A percentile compares a stretch with the other conserved stretches of the same genome.
These are phyloP conservation scores for Mycotypha africana DNA, from an alignment of 371 early-diverging fungal species.

Conservation along the genomic window DNA sequence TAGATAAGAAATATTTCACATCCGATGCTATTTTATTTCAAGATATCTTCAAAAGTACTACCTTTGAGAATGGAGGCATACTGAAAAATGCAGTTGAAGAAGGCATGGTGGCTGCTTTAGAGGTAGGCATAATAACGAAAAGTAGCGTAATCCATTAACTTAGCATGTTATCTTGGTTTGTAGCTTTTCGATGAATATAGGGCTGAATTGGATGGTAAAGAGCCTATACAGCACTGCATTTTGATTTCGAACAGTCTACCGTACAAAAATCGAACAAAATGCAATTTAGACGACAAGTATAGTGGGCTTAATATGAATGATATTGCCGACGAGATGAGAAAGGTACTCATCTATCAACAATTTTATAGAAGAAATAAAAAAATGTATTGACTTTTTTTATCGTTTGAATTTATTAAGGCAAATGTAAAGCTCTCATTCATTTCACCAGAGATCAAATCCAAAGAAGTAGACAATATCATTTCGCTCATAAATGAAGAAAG, in stretches of 20 bases:
- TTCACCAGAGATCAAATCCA: conserved; percentile 29
- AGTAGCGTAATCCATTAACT: too few species aligned
- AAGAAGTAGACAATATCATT: conserved; percentile 29
- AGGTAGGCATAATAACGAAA: too few species aligned
- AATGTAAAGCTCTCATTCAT: conserved; percentile 46
- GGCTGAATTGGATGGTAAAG: conserved; percentile 29
- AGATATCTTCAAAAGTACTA: conserved; percentile 43
- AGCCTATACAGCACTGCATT: conserved; percentile 50
- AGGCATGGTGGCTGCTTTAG: conserved; percentile 60
- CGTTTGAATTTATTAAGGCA: conserved; percentile 8
- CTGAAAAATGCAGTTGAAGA: conserved; percentile 57
- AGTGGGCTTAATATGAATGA: conserved; percentile 37
- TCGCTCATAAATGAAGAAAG: conserved; percentile 30
- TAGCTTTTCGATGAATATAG: conserved; percentile 57
- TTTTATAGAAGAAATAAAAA: background rate
- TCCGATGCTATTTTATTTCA: conserved; percentile 47
- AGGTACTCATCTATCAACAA: conserved; percentile 23
- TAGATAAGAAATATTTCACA: conserved; percentile 54
- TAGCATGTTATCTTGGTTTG: too few species aligned
- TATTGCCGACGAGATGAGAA: conserved; percentile 43
- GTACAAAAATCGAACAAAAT: conserved; percentile 37
- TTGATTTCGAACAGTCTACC: conserved; percentile 53
- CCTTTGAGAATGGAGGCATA: conserved; percentile 55
- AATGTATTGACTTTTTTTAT: background rate
- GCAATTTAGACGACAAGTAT: conserved; percentile 46